Evolutionary conservation across 306 rosid species (phyloP), one percentile per base, ranked within the genome.

Genomic region (Purshia tridentata): DNA sequence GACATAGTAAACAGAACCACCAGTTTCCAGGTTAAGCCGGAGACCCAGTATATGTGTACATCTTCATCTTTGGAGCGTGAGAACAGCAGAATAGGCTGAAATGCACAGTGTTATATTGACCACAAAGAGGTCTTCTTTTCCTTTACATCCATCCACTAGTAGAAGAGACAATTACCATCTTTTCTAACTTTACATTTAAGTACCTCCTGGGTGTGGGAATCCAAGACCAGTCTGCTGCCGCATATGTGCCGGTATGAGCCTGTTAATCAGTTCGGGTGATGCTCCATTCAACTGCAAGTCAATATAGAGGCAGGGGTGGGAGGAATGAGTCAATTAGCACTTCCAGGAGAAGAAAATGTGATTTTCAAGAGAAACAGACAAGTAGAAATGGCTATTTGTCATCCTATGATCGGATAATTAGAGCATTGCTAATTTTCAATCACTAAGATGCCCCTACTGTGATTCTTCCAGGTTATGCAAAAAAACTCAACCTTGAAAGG

Each of bases 201-300:
- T 84, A 69, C 90, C 85, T 59, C 74, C 81, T 44, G 92, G 84
- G 70, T 76, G 85, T 6, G 86, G 81, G 62, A 88, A 80, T 76
- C 85, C 73, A 6, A 82, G 81, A 67, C 88, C 88, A 19, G 56
- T 46, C 79, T 84, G 94, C 86, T 89, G 86, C 85, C 97, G 85
- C 16, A 85, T 68, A 39, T 93, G 92, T 82, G 91, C 98, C 11
- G 98, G 98, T 81, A 89, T 86, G 65, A 93, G 94, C 85, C 84
- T 86, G 60, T 76, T 78, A 77, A 93, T 85, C 84, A 91, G 78
- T 60, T 93, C 98, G 0, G 90, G 86, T 48, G 91, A 81, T 18
- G 84, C 94, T 80, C 90, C 97, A n/a, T 77, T 76, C 64, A 91
- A 69, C 98, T 93, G 90, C 77, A 83, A 50, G 18, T 51, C 13